Base-by-base conservation (phyloP, 1,284 basidiomycete species). In the Paramarasmius palmivorus region DNA sequence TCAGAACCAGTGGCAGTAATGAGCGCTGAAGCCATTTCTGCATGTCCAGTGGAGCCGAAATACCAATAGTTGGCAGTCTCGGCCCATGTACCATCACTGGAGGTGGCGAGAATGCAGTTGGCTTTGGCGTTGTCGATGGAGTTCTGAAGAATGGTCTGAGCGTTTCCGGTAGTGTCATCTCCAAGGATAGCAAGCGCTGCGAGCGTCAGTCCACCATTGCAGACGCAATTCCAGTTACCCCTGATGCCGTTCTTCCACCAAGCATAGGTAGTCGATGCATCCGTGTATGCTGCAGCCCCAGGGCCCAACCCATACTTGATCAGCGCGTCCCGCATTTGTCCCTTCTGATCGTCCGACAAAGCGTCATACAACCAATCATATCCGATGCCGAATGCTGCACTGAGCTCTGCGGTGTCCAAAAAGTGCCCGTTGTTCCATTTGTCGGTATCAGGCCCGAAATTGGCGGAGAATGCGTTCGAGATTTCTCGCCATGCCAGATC, bases 181-280 rank as follows among this genome's bases (percentile, higher is more conserved):
- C 82, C 86, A 17, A 93, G 74, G 64, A 99, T 93, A 37, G 96
- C 95, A 42, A 99, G 84, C 0, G 96, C 83, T 52, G 83, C 97
- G 65, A 98, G 72, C 19, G 91, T 92, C 60, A 99, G 74, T 58
- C 96, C 96, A 53, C 84, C 83, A 70, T 98, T 98, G 77, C 89
- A 94, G 58, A 98, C 92, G 63, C 96, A 98, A 72, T 98, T 98
- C 95, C 95, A 98, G 77, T 98, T 98, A 35, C 95, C 88, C 34
- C 72, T 73, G 37, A 75, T 82, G 57, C 77, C 77, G 40, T 52
- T 75, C 51, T 64, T 66, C 85, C 84, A 86, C 87, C 88, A 86
- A 51, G 85, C 78, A 47, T 68, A 72, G 61, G 49, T 68, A 9
- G 47, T 71, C 52, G 73, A 68, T 47, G 72, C 62, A 53, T 72